Evolutionary conservation across 768 basidiomycete species (phyloP).

Genomic region (Pholiota molesta): DNA sequence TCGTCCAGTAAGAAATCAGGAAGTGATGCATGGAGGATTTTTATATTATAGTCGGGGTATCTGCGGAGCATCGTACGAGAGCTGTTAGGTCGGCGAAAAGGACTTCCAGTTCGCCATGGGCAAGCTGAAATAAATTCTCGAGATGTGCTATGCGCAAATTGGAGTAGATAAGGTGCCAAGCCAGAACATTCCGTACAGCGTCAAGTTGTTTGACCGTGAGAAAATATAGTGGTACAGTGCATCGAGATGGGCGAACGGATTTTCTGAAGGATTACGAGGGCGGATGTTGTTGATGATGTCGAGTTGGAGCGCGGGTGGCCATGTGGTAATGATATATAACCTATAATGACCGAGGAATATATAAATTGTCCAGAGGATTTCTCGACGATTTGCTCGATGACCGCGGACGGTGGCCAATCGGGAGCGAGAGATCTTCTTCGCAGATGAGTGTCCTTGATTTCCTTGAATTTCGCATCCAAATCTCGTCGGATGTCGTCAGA

Average conservation of each 20-base stretch:
- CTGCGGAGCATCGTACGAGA: not conserved
- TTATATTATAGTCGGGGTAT: not conserved
- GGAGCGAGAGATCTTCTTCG: not conserved
- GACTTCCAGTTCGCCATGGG: not conserved
- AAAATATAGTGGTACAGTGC: slow-evolving; percentile 5
- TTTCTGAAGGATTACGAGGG: not conserved
- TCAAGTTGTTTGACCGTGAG: not conserved
- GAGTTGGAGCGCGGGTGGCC: not conserved
- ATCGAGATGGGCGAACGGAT: slow-evolving; percentile 8
- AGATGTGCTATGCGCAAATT: no score
- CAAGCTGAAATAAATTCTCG: not conserved
- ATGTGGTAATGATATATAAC: slow-evolving; percentile 2
- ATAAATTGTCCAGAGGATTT: slow-evolving; percentile 18
- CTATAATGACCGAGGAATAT: slow-evolving; percentile 14
- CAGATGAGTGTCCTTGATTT: slow-evolving; percentile 11
- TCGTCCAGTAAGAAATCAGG: not conserved
- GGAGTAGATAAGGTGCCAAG: not conserved
- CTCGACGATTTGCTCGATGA: slow-evolving; percentile 1
- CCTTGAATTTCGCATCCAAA: slow-evolving; percentile 1
- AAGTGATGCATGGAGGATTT: slow-evolving; percentile 3
- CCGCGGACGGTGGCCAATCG: slow-evolving; percentile 1
- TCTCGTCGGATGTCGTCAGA: slow-evolving; percentile 8
- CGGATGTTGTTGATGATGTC: not conserved
- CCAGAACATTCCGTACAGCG: not conserved
- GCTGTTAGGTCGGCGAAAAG: not conserved